Conservation (phyloP, 1,284 basidiomycete species). For the Pascua guehoae region DNA sequence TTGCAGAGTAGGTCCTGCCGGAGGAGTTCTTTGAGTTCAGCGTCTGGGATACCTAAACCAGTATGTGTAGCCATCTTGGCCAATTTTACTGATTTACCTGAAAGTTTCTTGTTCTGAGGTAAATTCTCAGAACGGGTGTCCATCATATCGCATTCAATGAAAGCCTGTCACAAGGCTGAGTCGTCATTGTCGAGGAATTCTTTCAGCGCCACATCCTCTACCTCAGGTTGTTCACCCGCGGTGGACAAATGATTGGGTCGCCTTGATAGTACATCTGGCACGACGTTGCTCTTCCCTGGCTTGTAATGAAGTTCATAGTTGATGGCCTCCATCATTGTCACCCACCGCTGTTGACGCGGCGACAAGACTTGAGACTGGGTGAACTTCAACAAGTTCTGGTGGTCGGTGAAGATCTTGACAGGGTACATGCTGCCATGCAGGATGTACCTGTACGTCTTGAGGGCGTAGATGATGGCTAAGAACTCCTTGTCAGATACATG, state of each 20-base stretch:
- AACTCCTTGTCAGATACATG: conserved; percentile 56
- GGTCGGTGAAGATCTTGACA: conserved; percentile 50
- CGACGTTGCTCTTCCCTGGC: conserved; percentile 41
- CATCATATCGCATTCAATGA: too few relatives aligned
- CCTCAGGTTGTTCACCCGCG: too few relatives aligned
- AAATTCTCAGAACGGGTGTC: too few relatives aligned
- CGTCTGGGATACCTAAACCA: too few relatives aligned
- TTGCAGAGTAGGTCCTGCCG: too few relatives aligned
- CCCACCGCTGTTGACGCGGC: conserved; percentile 51
- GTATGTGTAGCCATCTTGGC: too few relatives aligned
- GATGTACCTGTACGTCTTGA: conserved; percentile 51
- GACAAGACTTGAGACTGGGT: conserved; percentile 44
- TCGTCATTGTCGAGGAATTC: too few relatives aligned
- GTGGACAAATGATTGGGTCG: conserved; percentile 12
- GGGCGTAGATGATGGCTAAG: conserved; percentile 49
- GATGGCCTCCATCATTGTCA: conserved; percentile 39
- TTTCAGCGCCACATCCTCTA: too few relatives aligned
- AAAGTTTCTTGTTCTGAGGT: too few relatives aligned
- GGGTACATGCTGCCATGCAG: conserved; percentile 34
- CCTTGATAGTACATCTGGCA: conserved; percentile 39
- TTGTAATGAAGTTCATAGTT: conserved; percentile 48
- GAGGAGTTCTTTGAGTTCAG: too few relatives aligned
- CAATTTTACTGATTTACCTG: too few relatives aligned
- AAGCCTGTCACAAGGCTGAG: too few relatives aligned
- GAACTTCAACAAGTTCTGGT: conserved; percentile 54